Evolutionary conservation across 2,329 filamentous ascomycete genomes (phyloP).

Genomic region (Ceratocystis diversiconidia): DNA sequence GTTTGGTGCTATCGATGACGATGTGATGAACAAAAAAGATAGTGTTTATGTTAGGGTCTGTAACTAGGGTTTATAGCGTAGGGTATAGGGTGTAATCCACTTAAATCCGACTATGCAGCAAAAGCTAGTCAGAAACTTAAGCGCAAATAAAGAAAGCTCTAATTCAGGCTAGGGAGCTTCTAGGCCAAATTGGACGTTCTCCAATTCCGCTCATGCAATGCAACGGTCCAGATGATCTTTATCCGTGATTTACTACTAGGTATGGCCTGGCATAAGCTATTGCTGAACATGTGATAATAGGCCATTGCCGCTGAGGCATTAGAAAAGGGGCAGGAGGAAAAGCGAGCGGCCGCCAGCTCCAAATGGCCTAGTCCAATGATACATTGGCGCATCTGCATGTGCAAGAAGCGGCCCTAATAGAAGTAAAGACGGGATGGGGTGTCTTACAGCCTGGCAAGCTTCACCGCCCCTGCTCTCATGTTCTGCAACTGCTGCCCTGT

Average conservation of each 20-base stretch:
- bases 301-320: background rate
- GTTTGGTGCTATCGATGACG: background rate
- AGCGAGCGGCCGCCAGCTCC: background rate
- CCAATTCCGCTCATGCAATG: background rate
- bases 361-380: background rate
- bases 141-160: background rate
- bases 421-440: background rate
- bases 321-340: background rate
- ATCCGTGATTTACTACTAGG: background rate
- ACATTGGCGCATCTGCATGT: background rate
- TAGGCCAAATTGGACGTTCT: background rate
- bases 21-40: background rate
- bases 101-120: background rate
- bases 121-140: background rate
- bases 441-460: background rate
- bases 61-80: background rate
- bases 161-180: background rate
- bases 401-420: background rate
- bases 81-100: background rate
- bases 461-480: background rate
- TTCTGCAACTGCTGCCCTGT: conserved; percentile 1
- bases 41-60: background rate
- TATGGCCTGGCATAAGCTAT: background rate
- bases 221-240: background rate
- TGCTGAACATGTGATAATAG: background rate